Percentiles rank a stretch among this genome's conserved stretches.
phyloP scores from a whole-genome alignment of 2,329 filamentous ascomycete species.

The Davidsoniella virescens region DNA sequence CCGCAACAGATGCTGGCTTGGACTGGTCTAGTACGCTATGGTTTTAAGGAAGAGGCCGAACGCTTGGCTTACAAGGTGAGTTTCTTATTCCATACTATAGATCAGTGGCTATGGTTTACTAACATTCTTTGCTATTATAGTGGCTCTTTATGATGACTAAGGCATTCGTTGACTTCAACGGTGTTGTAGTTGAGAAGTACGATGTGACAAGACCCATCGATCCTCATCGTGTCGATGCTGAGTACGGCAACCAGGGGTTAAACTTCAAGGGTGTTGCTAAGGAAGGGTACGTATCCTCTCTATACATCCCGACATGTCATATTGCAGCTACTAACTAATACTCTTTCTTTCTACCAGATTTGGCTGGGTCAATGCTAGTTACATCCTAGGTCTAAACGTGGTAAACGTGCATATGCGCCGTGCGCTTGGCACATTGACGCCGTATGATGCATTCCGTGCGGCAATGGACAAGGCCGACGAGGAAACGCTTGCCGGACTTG shows the following conservation, averaged over 20 bases:
- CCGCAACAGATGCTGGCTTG: slow-evolving; percentile 97
- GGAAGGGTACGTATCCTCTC: slow-evolving; percentile 58
- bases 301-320: background rate
- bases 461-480: slow-evolving; percentile 42
- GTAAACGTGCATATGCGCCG: slow-evolving; percentile 79
- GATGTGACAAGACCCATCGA: slow-evolving; percentile 83
- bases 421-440: slow-evolving; percentile 73
- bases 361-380: slow-evolving; percentile 97
- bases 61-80: slow-evolving; percentile 61
- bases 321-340: slow-evolving; percentile 17
- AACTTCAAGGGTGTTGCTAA: slow-evolving; percentile 93
- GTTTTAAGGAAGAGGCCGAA: slow-evolving; percentile 79
- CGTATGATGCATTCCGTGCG: slow-evolving; percentile 67
- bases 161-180: slow-evolving; percentile 96
- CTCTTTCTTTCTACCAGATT: slow-evolving; percentile 41
- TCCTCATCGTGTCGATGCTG: slow-evolving; percentile 85
- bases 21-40: slow-evolving; percentile 82
- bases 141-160: slow-evolving; percentile 99
- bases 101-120: background rate
- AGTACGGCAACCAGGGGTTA: slow-evolving; percentile 92
- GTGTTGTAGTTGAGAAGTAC: slow-evolving; percentile 97
- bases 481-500: slow-evolving; percentile 33
- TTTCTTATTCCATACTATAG: background rate
- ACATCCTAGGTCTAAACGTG: slow-evolving; percentile 81
- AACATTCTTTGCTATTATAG: slow-evolving; percentile 10